These are phyloP conservation scores for Choiromyces venosus DNA, from an alignment of 495 filamentous ascomycete genomes.

Conservation along the genomic window DNA sequence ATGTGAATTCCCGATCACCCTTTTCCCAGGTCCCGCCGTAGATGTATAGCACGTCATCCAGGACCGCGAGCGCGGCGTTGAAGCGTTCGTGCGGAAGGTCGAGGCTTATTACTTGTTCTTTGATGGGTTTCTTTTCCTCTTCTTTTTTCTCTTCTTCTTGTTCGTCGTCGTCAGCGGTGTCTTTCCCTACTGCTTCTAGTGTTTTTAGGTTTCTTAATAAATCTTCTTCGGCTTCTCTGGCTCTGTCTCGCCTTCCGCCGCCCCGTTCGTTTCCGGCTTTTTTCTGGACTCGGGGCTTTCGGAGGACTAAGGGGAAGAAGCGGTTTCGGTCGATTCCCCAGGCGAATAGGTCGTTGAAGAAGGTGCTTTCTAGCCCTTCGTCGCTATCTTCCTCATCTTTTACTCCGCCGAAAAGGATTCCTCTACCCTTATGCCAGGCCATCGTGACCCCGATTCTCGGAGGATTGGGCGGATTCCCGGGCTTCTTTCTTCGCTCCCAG, in stretches of 20 bases:
- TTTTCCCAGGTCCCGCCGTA: constrained; percentile 94
- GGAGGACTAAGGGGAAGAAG: constrained; percentile 76
- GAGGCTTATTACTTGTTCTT: constrained; percentile 53
- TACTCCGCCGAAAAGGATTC: constrained; percentile 89
- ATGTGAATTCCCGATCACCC: constrained; percentile 86
- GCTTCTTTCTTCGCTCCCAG: constrained; percentile 91
- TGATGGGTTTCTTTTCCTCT: constrained; percentile 53
- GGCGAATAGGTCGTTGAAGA: constrained; percentile 81
- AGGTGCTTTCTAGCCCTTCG: constrained; percentile 92
- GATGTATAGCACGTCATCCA: constrained; percentile 85
- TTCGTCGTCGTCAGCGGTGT: constrained; percentile 52
- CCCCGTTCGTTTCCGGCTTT: constrained; percentile 48
- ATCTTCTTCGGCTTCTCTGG: constrained; percentile 83
- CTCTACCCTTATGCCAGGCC: constrained; percentile 85
- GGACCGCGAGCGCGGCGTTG: constrained; percentile 81
- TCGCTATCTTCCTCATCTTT: constrained; percentile 90
- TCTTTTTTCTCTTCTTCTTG: constrained; percentile 44
- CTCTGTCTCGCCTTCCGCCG: constrained; percentile 61
- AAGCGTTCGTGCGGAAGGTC: constrained; percentile 84
- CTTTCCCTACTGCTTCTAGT: constrained; percentile 62
- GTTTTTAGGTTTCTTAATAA: constrained; percentile 75
- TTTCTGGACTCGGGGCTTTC: constrained; percentile 61
- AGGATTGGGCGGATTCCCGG: constrained; percentile 80
- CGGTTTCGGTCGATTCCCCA: constrained; percentile 94
- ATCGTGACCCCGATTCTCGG: constrained; percentile 81